Evolutionary conservation across 257 asterid genomes (phyloP).

Genomic region (Nicotiana tomentosiformis): DNA sequence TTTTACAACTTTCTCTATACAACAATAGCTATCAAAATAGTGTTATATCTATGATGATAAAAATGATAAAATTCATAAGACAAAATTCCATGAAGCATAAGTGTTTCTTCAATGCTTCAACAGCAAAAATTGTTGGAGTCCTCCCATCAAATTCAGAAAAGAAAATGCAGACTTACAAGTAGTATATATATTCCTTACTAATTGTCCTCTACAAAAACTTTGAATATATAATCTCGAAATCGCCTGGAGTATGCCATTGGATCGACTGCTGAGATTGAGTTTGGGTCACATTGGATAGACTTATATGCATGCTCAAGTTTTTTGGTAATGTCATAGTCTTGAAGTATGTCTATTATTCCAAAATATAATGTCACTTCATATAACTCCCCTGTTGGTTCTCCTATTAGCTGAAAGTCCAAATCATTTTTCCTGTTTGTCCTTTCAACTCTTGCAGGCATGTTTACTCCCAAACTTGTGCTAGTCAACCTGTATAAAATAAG

Average conservation of each 20-base stretch:
- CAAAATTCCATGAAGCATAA: neutral
- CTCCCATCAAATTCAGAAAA: neutral
- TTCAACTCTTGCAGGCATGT: slow-evolving; percentile 34
- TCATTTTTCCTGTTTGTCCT: slow-evolving; percentile 21
- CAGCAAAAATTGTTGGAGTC: neutral
- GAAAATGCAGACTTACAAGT: neutral
- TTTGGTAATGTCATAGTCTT: slow-evolving; percentile 37
- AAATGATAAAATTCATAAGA: neutral
- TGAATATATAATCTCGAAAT: slow-evolving; percentile 36
- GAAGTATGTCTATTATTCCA: slow-evolving; percentile 34
- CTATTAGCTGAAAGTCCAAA: slow-evolving; percentile 21
- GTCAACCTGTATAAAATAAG: neutral
- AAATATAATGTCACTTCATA: slow-evolving; percentile 25
- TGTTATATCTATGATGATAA: neutral
- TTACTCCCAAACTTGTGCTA: slow-evolving; percentile 14
- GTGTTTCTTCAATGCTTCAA: slow-evolving; percentile 2
- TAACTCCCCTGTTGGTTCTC: slow-evolving; percentile 33
- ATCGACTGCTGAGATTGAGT: slow-evolving; percentile 35
- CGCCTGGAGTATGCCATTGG: slow-evolving; percentile 37
- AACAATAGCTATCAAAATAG: neutral
- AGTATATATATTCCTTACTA: neutral
- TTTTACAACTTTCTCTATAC: slow-evolving; percentile 2
- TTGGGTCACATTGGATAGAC: slow-evolving; percentile 37
- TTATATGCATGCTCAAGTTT: slow-evolving; percentile 43
- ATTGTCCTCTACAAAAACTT: slow-evolving; percentile 28